These are phyloP conservation scores for Cyclaneusma minus DNA, from an alignment of 2,329 filamentous ascomycete species.

Conservation along the genomic window DNA sequence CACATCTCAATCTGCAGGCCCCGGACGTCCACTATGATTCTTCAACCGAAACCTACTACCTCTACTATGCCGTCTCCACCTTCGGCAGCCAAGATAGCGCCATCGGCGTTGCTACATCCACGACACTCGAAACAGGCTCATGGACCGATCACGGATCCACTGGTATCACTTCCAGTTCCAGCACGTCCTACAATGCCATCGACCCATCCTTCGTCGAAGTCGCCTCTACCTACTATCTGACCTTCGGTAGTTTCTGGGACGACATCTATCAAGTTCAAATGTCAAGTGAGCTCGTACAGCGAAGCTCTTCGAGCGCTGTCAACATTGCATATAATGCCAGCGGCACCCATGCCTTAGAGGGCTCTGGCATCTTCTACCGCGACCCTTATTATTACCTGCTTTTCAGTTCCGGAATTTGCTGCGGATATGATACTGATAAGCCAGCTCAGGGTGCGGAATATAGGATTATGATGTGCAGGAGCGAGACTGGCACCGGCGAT, in stretches of 20 bases:
- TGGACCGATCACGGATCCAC: constrained; percentile 45
- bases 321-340: constrained; percentile 37
- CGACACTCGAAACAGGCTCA: constrained; percentile 32
- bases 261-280: constrained; percentile 46
- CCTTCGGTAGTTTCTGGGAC: constrained; percentile 55
- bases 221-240: constrained; percentile 29
- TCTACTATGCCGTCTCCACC: constrained; percentile 42
- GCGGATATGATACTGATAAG: constrained; percentile 33
- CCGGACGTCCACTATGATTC: constrained; percentile 43
- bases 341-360: constrained; percentile 38
- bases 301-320: constrained; percentile 17
- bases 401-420: constrained; percentile 45
- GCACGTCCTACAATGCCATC: constrained; percentile 41
- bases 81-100: constrained; percentile 37
- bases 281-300: constrained; percentile 17
- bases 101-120: constrained; percentile 30
- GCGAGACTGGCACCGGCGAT: constrained; percentile 29
- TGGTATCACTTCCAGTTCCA: constrained; percentile 29
- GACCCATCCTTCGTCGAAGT: constrained; percentile 36
- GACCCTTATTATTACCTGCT: constrained; percentile 48
- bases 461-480: constrained; percentile 49
- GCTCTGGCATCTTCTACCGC: constrained; percentile 36
- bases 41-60: constrained; percentile 40
- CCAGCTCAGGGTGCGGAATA: constrained; percentile 47
- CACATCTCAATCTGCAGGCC: constrained; percentile 27